Base-by-base conservation (phyloP, 345 rosid species). In the Geranium rotundifolium region DNA sequence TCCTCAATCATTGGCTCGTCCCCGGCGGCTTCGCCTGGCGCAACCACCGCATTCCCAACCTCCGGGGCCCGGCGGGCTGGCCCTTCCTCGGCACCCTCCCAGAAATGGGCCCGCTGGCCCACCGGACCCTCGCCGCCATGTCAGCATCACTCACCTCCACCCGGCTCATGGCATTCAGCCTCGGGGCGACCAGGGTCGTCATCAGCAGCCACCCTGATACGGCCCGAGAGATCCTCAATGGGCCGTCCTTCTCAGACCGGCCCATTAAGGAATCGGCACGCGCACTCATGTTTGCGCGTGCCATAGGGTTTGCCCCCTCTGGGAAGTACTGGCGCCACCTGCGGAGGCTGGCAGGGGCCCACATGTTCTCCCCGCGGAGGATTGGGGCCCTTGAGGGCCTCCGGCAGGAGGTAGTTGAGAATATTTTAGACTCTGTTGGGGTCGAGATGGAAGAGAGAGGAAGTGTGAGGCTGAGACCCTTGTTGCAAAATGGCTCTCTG, bases 1-100 rank as follows among this genome's bases (percentile, higher is more conserved):
- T 65, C 17, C 64, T 75, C 5, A 77, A 39, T n/a, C 63, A 31
- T 76, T 83, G 82, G 78, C 54, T 80, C 1, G 60, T 76, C 59
- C 91, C 86, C 0, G 91, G 91, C 15, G 91, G 91, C 23, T 77
- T 78, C 65, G 91, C 91, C 69, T 86, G 88, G 91, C 70, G 84
- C 63, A 81, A 77, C 68, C 41, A 65, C 61, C 67, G 50, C 63
- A 58, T 65, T 3, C 59, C 68, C 1, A 66, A 65, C 34, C 81
- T 81, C 37, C 67, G 60, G 5, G 89, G 89, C 29, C 89, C 89
- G 13, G 4, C 18, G 15, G 89, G 92, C 0, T 82, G 84, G 84
- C 89, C 89, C 1, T 0, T 82, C 0, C 10, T 86, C 0, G 92
- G 92, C 16, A 61, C 59, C 27, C 67, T 83, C 57, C 85, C 85